Evolutionary conservation across 2,329 filamentous ascomycete genomes (phyloP).

Genomic region (Colletotrichum sp.): DNA sequence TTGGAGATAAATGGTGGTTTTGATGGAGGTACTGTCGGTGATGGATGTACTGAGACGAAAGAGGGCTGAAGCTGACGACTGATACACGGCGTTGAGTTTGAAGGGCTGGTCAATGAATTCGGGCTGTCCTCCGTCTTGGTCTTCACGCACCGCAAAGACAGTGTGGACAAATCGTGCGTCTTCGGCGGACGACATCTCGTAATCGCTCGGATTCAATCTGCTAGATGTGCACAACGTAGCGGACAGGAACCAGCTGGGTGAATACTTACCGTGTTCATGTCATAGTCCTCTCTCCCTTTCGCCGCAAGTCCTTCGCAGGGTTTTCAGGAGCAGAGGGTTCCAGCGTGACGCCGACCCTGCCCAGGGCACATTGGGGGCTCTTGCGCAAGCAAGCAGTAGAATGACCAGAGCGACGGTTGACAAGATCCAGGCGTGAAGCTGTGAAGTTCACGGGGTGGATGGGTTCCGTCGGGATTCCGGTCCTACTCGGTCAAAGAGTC

Average conservation of each 20-base stretch:
- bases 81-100: background rate
- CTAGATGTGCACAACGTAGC: background rate
- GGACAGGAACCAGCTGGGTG: background rate
- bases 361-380: background rate
- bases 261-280: background rate
- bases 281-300: background rate
- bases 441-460: background rate
- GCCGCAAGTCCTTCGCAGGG: background rate
- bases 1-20: background rate
- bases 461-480: slow-evolving; percentile 10
- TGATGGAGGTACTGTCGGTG: background rate
- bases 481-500: slow-evolving; percentile 7
- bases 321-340: background rate
- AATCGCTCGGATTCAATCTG: background rate
- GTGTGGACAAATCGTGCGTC: background rate
- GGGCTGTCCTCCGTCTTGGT: background rate
- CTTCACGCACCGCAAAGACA: background rate
- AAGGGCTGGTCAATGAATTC: background rate
- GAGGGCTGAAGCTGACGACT: background rate
- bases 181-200: background rate
- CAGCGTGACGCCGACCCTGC: background rate
- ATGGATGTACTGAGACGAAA: background rate
- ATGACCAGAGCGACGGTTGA: background rate
- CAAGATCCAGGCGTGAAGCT: background rate
- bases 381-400: background rate